Evolutionary conservation across 768 basidiomycete species (phyloP), one percentile per base, ranked within the genome.

Genomic region (Suillus occidentalis): DNA sequence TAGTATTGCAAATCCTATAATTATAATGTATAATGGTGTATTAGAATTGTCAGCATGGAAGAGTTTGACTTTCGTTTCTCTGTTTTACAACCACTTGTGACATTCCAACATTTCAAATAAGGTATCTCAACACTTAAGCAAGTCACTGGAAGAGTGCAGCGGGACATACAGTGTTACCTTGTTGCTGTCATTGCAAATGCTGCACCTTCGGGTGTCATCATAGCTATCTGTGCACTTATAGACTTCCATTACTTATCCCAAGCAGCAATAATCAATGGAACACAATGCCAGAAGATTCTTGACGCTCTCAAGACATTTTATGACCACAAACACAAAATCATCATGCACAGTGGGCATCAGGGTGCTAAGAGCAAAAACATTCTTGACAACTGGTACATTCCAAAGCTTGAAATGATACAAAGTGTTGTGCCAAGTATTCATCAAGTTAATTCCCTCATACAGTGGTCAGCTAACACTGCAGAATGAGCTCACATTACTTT

Each of bases 391-490:
- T 83, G 76, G 70, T 56, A 76, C 10, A 82, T 83, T 50, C 82
- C 79, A 1, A 84, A 84, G 66, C 75, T 82, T 4, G 75, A 81
- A 47, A 67, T 79, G 18, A 65, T 81, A 28, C 78, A 80, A 22
- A 77, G 73, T 45, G 72, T 81, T 6, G 63, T 71, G 10, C 61
- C 66, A 0, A 77, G 69, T 61, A 78, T 80, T 10, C 58, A 61
- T 7, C 40, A 60, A n/a, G 69, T 72, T n/a, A 77, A 80, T 0
- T 69, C 68, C 4, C 58, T 75, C 6, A 71, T 74, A 5, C 76
- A 82, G 59, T 79, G 73, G 75, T 76, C 77, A 53, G 74, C 76
- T 0, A 74, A 83, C 68, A 66, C 69, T 6, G 80, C 76, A 12
- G 76, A 82, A 63, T 68, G 71, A 4, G 68, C 74, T 13, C 76